phyloP scores from a whole-genome alignment of 2,329 filamentous ascomycete species.

The Colletotrichum lupini region DNA sequence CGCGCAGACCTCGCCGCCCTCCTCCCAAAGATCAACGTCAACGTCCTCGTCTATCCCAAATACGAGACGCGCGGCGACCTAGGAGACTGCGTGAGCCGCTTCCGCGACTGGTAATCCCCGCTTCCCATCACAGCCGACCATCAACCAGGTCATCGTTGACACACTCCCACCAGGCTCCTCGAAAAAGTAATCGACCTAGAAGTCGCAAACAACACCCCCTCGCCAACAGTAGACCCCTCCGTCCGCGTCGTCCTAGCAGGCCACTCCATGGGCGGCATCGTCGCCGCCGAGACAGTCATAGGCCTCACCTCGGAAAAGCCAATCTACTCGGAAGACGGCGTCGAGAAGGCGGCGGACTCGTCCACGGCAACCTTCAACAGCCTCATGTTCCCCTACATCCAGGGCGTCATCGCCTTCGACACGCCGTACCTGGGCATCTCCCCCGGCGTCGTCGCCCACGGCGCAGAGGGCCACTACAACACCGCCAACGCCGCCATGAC shows the following conservation, averaged over 20 bases:
- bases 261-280: constrained; percentile 94
- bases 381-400: constrained; percentile 94
- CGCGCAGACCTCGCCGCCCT: constrained; percentile 70
- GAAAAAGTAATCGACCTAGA: constrained; percentile 96
- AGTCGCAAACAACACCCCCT: constrained; percentile 81
- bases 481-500: constrained; percentile 77
- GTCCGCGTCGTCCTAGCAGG: constrained; percentile 86
- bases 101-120: constrained; percentile 75
- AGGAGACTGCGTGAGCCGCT: constrained; percentile 74
- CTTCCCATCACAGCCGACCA: background rate
- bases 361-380: constrained; percentile 56
- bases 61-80: constrained; percentile 87
- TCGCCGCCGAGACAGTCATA: constrained; percentile 89
- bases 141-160: background rate
- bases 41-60: constrained; percentile 78
- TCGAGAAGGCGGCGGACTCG: constrained; percentile 46
- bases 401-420: constrained; percentile 91
- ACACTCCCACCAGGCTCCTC: constrained; percentile 70
- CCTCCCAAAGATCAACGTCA: constrained; percentile 76
- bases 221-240: constrained; percentile 86
- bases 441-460: constrained; percentile 85
- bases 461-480: constrained; percentile 87
- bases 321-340: constrained; percentile 59
- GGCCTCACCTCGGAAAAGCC: constrained; percentile 70
- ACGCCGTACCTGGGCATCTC: constrained; percentile 90